Evolutionary conservation across 2,329 filamentous ascomycete genomes (phyloP).

Genomic region (Ophiostoma ips): DNA sequence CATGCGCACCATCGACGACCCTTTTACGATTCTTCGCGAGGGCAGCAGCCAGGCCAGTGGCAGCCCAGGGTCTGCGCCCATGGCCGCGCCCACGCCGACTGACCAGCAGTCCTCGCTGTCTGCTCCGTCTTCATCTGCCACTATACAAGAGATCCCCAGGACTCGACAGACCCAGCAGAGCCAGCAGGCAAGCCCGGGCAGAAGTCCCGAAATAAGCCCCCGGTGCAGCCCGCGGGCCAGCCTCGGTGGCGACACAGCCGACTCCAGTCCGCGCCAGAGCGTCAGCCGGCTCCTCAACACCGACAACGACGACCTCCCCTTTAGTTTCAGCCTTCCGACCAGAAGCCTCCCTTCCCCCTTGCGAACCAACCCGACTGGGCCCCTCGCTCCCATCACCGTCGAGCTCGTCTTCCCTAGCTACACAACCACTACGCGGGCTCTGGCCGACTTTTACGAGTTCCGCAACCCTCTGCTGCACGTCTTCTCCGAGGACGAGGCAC

Average conservation of each 20-base stretch:
- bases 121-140: not conserved
- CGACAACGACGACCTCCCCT: not conserved
- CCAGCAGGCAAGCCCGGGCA: not conserved
- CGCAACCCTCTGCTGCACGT: constrained; percentile 19
- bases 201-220: not conserved
- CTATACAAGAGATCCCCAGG: not conserved
- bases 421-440: constrained; percentile 11
- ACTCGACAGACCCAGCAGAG: not conserved
- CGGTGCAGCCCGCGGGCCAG: not conserved
- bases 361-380: not conserved
- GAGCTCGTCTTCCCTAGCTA: constrained; percentile 14
- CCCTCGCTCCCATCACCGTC: not conserved
- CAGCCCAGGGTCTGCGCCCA: not conserved
- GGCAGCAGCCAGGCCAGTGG: not conserved
- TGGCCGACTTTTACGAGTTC: constrained; percentile 18
- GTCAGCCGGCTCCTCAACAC: not conserved
- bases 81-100: not conserved
- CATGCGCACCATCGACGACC: constrained; percentile 15
- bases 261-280: constrained; percentile 2
- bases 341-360: not conserved
- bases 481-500: constrained; percentile 17
- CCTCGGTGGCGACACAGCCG: not conserved
- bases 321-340: not conserved
- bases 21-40: constrained; percentile 6
- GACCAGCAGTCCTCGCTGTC: not conserved